Evolutionary conservation across 2,329 filamentous ascomycete genomes (phyloP), one percentile per base, ranked within the genome.

Genomic region (Venturia asperata): DNA sequence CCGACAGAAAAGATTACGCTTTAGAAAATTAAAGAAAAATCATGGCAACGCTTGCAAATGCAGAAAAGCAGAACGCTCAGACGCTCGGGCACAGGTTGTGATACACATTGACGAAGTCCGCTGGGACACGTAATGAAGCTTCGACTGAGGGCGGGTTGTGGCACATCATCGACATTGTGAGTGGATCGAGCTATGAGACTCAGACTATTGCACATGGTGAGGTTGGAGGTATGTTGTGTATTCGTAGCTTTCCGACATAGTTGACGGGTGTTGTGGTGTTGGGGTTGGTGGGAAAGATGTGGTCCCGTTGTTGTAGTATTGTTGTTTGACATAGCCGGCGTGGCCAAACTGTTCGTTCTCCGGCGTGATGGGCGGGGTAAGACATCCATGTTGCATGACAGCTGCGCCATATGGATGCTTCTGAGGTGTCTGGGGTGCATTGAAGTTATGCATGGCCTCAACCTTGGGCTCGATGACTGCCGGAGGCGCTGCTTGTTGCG

Each of bases 281-380:
- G 75, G 75, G 34, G 75, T 76, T n/a, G 74, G 70, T 7, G 75
- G 74, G 67, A 75, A 77, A 61, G 71, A 68, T 24, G 52, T 69
- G 67, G 21, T 69, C 69, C 62, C 72, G 70, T n/a, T 30, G 41
- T 41, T 62, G 49, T 39, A 71, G 69, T 68, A 75, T 65, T 70
- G 70, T 60, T 72, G 69, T 45, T 72, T 70, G 19, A 65, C 67
- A 55, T 73, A 70, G 21, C 69, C 72, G 60, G 73, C 75, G 56
- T 74, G 73, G 49, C 49, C 63, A 21, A 61, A 61, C n/a, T 58
- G 47, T 66, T 80, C 78, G 67, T 78, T 77, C 68, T 93, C 90
- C 5, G 91, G 91, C 0, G 91, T 94, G 73, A 94, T 93, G 1
- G 91, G 91, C 34, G 91, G 91, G 19, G 91, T 94, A 69, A 92